phyloP scores from a whole-genome alignment of 495 filamentous ascomycete genomes.

The Daldinia childiae region DNA sequence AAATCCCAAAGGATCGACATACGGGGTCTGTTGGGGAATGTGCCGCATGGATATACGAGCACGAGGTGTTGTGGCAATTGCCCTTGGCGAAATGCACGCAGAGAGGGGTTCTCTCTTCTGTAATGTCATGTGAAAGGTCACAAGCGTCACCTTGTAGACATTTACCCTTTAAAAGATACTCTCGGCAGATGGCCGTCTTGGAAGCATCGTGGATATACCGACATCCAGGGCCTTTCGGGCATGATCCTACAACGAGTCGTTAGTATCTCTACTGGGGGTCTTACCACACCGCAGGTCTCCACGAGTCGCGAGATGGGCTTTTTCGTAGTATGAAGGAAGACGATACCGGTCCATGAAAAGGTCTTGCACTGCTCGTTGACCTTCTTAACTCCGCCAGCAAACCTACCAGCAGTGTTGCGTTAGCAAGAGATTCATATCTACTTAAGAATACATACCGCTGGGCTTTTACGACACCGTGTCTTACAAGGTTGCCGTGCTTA shows the following conservation, averaged over 20 bases:
- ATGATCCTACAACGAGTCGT: constrained; percentile 70
- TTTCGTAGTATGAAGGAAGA: constrained; percentile 50
- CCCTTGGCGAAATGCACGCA: constrained; percentile 93
- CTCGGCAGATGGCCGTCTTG: constrained; percentile 92
- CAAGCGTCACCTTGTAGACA: constrained; percentile 84
- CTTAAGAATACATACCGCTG: constrained; percentile 65
- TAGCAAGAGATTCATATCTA: constrained; percentile 7
- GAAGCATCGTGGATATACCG: constrained; percentile 84
- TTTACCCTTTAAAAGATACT: constrained; percentile 79
- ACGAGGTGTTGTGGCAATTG: constrained; percentile 86
- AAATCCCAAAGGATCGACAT: constrained; percentile 82
- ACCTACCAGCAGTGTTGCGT: constrained; percentile 47
- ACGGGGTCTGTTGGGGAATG: constrained; percentile 84
- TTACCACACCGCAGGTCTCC: constrained; percentile 48
- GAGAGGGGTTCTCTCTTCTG: constrained; percentile 82
- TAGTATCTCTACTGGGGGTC: constrained; percentile 48
- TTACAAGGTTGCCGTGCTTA: constrained; percentile 90
- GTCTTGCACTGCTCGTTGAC: constrained; percentile 83
- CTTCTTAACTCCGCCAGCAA: constrained; percentile 67
- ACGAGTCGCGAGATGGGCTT: constrained; percentile 42
- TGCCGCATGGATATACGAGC: constrained; percentile 88
- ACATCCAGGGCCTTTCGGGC: constrained; percentile 80
- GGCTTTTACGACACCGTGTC: constrained; percentile 72
- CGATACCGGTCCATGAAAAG: constrained; percentile 93
- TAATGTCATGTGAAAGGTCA: constrained; percentile 92